These are phyloP conservation scores for Gossypium sturtianum DNA, from an alignment of 345 rosid genomes.

Conservation along the genomic window DNA sequence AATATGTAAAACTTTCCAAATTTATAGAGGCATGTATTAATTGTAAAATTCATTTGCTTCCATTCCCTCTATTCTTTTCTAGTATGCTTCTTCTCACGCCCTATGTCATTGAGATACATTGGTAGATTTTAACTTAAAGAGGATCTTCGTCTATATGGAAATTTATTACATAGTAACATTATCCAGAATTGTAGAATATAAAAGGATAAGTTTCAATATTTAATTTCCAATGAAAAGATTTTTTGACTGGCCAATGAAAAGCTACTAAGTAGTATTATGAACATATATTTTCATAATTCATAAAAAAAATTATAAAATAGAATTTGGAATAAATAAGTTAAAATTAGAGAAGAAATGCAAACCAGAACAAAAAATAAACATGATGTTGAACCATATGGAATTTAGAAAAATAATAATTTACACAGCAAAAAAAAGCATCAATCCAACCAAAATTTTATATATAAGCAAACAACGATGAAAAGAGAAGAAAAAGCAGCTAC, in stretches of 20 bases:
- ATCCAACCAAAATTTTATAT: slow-evolving; percentile 1
- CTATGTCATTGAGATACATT: not conserved
- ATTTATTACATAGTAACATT: not conserved
- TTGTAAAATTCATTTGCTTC: not conserved
- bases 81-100: not conserved
- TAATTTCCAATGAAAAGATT: not conserved
- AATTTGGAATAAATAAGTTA: slow-evolving; percentile 4
- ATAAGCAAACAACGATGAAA: slow-evolving; percentile 2
- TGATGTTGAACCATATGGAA: not conserved
- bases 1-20: not conserved
- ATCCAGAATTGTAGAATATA: not conserved
- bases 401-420: not conserved
- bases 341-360: slow-evolving; percentile 8
- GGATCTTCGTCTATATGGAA: not conserved
- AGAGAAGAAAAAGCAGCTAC: slow-evolving; percentile 21
- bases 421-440: not conserved
- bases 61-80: not conserved
- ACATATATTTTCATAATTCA: not conserved
- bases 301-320: not conserved
- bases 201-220: not conserved
- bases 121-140: not conserved
- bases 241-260: no score
- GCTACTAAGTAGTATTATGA: not conserved
- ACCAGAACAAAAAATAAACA: not conserved
- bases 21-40: not conserved